phyloP scores from a whole-genome alignment of 192 early-diverging fungal genomes.

The Glomus cerebriforme region DNA sequence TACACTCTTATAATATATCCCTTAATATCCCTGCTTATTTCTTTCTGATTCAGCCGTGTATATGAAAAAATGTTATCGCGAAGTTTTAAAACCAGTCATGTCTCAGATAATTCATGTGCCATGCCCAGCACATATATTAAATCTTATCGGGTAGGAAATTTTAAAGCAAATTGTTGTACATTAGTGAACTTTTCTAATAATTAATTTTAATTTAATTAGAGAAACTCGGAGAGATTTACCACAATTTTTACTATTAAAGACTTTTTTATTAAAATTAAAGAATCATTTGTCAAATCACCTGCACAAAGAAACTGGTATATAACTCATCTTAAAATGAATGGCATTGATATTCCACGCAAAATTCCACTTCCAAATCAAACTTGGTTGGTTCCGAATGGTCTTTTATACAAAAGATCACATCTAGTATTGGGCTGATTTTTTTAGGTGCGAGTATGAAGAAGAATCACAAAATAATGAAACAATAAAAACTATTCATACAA shows the following conservation, averaged over 20 bases:
- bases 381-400: background rate
- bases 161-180: no score
- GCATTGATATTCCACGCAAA: background rate
- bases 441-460: background rate
- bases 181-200: background rate
- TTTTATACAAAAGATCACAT: slow-evolving; percentile 7
- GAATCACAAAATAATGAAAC: background rate
- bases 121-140: slow-evolving; percentile 4
- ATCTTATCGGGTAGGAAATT: background rate
- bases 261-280: slow-evolving; percentile 1
- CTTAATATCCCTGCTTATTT: background rate
- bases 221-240: background rate
- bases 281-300: background rate
- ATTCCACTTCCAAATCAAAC: background rate
- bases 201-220: slow-evolving; percentile 1
- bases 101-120: background rate
- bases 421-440: slow-evolving; percentile 2
- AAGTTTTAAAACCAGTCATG: slow-evolving; percentile 4
- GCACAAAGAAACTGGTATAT: background rate
- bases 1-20: slow-evolving; percentile 1
- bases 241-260: background rate
- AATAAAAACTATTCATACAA: background rate
- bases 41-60: slow-evolving; percentile 3
- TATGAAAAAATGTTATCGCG: slow-evolving; percentile 5
- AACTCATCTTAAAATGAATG: background rate